These are phyloP conservation scores for Fusarium mangiferae DNA, from an alignment of 2,329 filamentous ascomycete genomes.

Conservation along the genomic window DNA sequence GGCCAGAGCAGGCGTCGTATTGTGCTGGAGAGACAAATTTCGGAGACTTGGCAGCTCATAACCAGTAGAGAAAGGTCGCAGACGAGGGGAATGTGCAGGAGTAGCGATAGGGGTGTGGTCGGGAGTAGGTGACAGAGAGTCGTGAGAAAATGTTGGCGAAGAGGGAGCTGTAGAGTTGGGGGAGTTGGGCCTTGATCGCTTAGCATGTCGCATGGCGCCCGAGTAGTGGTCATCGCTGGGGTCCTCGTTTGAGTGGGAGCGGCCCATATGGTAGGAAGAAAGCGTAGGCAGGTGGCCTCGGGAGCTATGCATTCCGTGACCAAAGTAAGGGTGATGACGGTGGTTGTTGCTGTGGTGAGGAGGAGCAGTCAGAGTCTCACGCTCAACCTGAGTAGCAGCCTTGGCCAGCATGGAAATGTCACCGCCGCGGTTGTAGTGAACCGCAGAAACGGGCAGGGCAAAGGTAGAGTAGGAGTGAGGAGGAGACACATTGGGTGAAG, in stretches of 20 bases:
- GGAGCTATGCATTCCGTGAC: conserved; percentile 58
- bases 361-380: conserved; percentile 60
- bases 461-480: conserved; percentile 87
- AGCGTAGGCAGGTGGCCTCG: conserved; percentile 78
- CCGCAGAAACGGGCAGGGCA: conserved; percentile 62
- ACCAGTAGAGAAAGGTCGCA: conserved; percentile 82
- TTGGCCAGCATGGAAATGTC: conserved; percentile 71
- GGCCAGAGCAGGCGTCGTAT: conserved; percentile 65
- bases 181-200: conserved; percentile 92
- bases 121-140: conserved; percentile 93
- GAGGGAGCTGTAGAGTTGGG: conserved; percentile 96
- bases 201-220: conserved; percentile 75
- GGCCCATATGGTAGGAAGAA: conserved; percentile 92
- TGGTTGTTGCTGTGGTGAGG: conserved; percentile 55
- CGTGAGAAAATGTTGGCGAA: conserved; percentile 95
- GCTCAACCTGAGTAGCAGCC: conserved; percentile 70
- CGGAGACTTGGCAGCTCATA: conserved; percentile 87
- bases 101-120: conserved; percentile 99
- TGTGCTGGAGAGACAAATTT: conserved; percentile 64
- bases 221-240: conserved; percentile 80
- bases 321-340: conserved; percentile 66
- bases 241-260: conserved; percentile 85
- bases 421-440: conserved; percentile 60
- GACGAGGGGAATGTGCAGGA: conserved; percentile 90
- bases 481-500: conserved; percentile 95